These are phyloP conservation scores for Penicillium canariense DNA, from an alignment of 495 filamentous ascomycete genomes.

Conservation along the genomic window DNA sequence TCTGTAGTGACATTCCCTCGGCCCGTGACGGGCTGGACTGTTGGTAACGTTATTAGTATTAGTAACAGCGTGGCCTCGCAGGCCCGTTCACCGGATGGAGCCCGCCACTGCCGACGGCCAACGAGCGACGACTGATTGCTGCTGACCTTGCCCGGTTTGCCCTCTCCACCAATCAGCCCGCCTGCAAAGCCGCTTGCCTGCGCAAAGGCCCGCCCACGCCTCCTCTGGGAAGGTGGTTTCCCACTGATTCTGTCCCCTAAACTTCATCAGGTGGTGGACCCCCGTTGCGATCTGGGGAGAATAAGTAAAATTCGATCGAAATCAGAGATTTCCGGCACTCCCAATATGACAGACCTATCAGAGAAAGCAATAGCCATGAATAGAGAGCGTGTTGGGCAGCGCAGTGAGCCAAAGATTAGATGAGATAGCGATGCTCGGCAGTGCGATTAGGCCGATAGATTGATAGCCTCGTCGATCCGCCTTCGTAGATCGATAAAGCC, in stretches of 20 bases:
- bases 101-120: slow-evolving; percentile 24
- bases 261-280: slow-evolving; percentile 37
- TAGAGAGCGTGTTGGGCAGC: not conserved
- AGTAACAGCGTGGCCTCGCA: not conserved
- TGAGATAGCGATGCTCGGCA: slow-evolving; percentile 20
- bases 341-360: not conserved
- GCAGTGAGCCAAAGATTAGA: slow-evolving; percentile 20
- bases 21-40: too few relatives aligned
- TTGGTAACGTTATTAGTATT: too few relatives aligned
- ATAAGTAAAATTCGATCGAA: slow-evolving; percentile 10
- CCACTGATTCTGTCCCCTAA: slow-evolving; percentile 23
- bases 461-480: slow-evolving; percentile 31
- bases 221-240: slow-evolving; percentile 27
- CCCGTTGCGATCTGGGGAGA: slow-evolving; percentile 34
- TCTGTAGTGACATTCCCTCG: too few relatives aligned
- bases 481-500: slow-evolving; percentile 35
- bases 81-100: too few relatives aligned
- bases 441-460: slow-evolving; percentile 29
- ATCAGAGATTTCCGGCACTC: not conserved
- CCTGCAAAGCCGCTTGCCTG: slow-evolving; percentile 33
- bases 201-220: slow-evolving; percentile 17
- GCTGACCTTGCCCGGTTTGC: slow-evolving; percentile 25
- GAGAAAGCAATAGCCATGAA: not conserved
- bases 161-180: slow-evolving; percentile 20
- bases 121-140: slow-evolving; percentile 20